Percentiles rank a stretch among this genome's conserved stretches.
Conservation (phyloP, 2,329 filamentous ascomycete species). For the Scortechinia acanthostroma region DNA sequence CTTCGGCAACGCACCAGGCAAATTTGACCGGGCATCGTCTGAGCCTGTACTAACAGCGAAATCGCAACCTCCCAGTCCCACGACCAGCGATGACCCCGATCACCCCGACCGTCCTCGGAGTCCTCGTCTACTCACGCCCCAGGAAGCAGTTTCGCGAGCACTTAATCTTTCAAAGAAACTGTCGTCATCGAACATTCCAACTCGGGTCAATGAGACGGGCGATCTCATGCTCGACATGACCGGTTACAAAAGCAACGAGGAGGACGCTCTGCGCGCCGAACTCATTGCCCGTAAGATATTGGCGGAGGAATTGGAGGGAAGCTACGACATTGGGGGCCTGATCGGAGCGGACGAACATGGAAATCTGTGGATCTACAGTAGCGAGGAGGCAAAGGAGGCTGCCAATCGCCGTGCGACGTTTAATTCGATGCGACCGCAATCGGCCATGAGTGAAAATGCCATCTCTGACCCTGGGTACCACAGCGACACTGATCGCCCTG, state of each 20-base stretch:
- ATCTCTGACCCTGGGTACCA: conserved; percentile 91
- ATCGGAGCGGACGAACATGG: conserved; percentile 93
- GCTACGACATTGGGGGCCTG: conserved; percentile 90
- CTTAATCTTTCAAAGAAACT: conserved; percentile 80
- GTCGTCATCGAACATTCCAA: conserved; percentile 84
- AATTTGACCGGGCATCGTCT: neutral
- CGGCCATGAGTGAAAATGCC: conserved; percentile 65
- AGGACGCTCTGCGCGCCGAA: conserved; percentile 84
- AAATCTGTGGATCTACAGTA: conserved; percentile 99
- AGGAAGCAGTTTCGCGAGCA: conserved; percentile 77
- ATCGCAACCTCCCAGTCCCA: too few relatives aligned
- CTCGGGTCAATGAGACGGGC: conserved; percentile 81
- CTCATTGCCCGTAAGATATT: conserved; percentile 88
- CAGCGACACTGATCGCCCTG: conserved; percentile 71
- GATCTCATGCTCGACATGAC: conserved; percentile 98
- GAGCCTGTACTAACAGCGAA: conserved; percentile 11
- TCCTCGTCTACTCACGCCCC: conserved; percentile 45
- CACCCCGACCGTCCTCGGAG: conserved; percentile 72
- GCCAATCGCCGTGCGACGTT: conserved; percentile 64
- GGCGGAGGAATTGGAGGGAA: conserved; percentile 79
- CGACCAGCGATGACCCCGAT: conserved; percentile 28
- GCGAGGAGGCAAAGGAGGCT: conserved; percentile 87
- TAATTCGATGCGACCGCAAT: conserved; percentile 31
- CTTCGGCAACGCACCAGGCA: neutral
- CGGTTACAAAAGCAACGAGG: conserved; percentile 87